Base-by-base conservation (phyloP, 140 eudicot species). In the Oenanthe javanica region DNA sequence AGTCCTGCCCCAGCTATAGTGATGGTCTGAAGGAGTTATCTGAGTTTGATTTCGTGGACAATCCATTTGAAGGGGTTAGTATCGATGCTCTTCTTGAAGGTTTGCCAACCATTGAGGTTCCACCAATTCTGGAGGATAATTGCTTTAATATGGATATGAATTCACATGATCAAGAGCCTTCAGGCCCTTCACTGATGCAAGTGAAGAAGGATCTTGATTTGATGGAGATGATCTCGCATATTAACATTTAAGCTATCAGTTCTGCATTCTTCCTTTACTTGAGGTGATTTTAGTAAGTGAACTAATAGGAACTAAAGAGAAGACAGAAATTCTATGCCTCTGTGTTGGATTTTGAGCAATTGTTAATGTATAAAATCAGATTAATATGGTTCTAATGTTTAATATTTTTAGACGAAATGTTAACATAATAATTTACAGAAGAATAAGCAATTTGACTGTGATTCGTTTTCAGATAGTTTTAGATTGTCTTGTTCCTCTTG, bases 121-220 rank as follows among this genome's bases (percentile, higher is more conserved):
- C 83, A 47, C 77, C 82, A 77, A 87, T 75, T 8, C 86, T 75
- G 79, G 85, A 78, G 55, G 87, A 87, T 74, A 46, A 74, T 15
- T 48, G 63, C 49, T 77, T 77, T 38, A 16, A 19, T 3, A 16
- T 36, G 70, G 80, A 82, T 10, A 31, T 31, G 36, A 31, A 31
- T 31, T 74, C 42, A 19, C 82, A 84, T 72, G 84, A 89, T 46
- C 59, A 48, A 10, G n/a, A 82, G 77, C 67, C 73, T 57, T 77
- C 82, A 11, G 36, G 36, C 36, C 36, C 36, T 31, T 31, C 36
- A 31, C 70, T 86, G 67, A 78, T 86, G 86, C 93, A 86, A 27
- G 90, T 84, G 85, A 92, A 84, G 82, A 86, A 89, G 82, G 94
- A 91, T 87, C 85, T 88, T 84, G 96, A 89, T 81, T 84, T 92